Base-by-base conservation (phyloP, 2,329 filamentous ascomycete species). In the Aureobasidium sp. region DNA sequence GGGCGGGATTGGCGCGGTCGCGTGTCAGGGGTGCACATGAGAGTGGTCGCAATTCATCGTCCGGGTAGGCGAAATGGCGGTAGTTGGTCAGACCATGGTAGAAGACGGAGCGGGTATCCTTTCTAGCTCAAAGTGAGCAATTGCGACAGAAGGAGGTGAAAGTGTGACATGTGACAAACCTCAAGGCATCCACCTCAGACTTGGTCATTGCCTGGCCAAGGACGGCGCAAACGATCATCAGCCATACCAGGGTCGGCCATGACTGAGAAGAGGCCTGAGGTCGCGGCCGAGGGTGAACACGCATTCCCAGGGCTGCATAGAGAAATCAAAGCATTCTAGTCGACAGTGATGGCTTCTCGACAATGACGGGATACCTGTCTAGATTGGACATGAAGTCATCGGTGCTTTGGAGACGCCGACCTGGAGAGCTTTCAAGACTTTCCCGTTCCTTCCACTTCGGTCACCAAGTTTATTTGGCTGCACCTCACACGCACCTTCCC, bases 61-160 rank as follows among this genome's bases (percentile, higher is more conserved):
- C 94, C 14, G 94, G 94, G 71, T 97, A 99, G 62, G 92, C 94
- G 74, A 96, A 82, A 66, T 84, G 77, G 86, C 97, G 94, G 78
- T 99, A 99, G 74, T 93, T 96, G 76, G 92, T 86, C 78, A 87
- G 97, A 64, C 94, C 94, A 79, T 99, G 94, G 75, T 96, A 96
- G 79, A 97, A 97, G 82, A 97, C 91, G 68, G 90, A 82, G 62
- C 71, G 68, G 29, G 79, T 79, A 65, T 80, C 78, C 68, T 76
- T 76, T 67, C 76, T 77, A 31, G 9, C 1, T 17, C 9, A 22
- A 5, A 22, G 12, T 60, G 24, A 60, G 57, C 19, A 31, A 22
- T 15, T 29, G 48, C 17, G n/a, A 39, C 15, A 35, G 24, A 2
- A 33, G 0, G 9, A 27, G 40, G 19, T 15, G 17, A 37, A 54